Conservation (phyloP, 2,329 filamentous ascomycete genomes). For the Ceratocystiopsis brevicomis region DNA sequence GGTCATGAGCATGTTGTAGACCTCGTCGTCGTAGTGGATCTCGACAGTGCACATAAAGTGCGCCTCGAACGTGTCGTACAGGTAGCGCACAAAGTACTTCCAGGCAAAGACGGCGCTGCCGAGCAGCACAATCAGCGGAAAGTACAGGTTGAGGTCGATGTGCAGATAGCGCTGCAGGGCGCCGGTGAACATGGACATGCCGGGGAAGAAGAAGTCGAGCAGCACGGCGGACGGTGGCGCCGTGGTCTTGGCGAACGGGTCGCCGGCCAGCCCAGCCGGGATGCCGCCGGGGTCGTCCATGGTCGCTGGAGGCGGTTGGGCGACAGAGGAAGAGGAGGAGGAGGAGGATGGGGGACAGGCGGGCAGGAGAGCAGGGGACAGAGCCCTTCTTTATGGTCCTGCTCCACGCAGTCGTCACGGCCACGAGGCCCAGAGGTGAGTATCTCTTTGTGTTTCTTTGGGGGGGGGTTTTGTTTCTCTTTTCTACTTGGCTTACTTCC, state of each 20-base stretch:
- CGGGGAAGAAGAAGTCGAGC: slow-evolving; percentile 46
- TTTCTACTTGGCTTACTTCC: no score
- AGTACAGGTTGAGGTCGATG: slow-evolving; percentile 43
- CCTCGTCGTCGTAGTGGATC: slow-evolving; percentile 50
- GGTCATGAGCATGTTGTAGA: slow-evolving; percentile 53
- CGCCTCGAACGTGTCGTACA: slow-evolving; percentile 27
- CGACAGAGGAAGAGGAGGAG: neutral
- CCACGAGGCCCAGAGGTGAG: no score
- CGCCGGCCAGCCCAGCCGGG: neutral
- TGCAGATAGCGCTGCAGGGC: slow-evolving; percentile 36
- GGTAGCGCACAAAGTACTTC: slow-evolving; percentile 30
- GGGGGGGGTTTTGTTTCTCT: no score
- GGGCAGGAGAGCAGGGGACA: no score
- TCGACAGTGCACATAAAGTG: slow-evolving; percentile 48
- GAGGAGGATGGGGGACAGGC: neutral
- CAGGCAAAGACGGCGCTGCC: slow-evolving; percentile 30
- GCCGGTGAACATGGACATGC: slow-evolving; percentile 38
- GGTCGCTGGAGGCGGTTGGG: neutral
- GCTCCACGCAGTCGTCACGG: no score
- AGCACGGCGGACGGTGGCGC: slow-evolving; percentile 13
- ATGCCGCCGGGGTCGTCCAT: neutral
- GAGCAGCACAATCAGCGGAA: slow-evolving; percentile 34
- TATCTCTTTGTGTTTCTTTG: no score
- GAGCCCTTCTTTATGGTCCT: no score
- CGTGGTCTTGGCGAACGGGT: slow-evolving; percentile 1